Evolutionary conservation across 768 basidiomycete species (phyloP), one percentile per base, ranked within the genome.

Genomic region (Austroboletus festivus): DNA sequence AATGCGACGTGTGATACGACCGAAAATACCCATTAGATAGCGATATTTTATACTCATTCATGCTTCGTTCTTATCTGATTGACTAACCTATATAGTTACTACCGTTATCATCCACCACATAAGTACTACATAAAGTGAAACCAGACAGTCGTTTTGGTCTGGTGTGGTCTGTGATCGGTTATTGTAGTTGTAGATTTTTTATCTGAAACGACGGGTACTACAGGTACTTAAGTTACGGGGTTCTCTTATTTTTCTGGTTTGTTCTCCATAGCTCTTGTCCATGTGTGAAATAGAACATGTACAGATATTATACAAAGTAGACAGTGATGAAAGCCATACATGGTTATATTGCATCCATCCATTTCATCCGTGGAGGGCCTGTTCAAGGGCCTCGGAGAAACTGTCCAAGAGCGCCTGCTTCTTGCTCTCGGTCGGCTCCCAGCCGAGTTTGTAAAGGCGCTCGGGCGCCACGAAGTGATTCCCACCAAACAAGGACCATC

Each of bases 401-500:
- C 51, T 57, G 8, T 69, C 63, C 44, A 68, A 24, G 43, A 67
- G 56, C 5, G 66, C 52, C 12, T 55, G 26, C 33, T 59, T 66
- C 30, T 51, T 54, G 30, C 61, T 61, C 40, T 65, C 56, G 2
- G 52, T 60, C 1, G 72, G 58, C 26, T 70, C 65, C 73, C 75
- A 75, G 30, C 75, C 73, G 11, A 76, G 56, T 26, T 56, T 68
- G 37, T 63, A 63, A 22, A 75, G 60, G 3, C 69, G 67, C 21
- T 68, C 58, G 1, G 70, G 51, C 23, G 61, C 66, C n/a, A 62
- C 68, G 38, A 68, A 66, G 9, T 61, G 60, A 48, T 71, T 76
- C 5, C 71, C 67, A 3, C 71, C 74, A 13, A 75, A 47, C 13
- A 73, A 51, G 10, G 65, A 71, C 74, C 71, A 76, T 9, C 69